phyloP scores from a whole-genome alignment of 2,329 filamentous ascomycete species.

The Stenocarpella maydis region DNA sequence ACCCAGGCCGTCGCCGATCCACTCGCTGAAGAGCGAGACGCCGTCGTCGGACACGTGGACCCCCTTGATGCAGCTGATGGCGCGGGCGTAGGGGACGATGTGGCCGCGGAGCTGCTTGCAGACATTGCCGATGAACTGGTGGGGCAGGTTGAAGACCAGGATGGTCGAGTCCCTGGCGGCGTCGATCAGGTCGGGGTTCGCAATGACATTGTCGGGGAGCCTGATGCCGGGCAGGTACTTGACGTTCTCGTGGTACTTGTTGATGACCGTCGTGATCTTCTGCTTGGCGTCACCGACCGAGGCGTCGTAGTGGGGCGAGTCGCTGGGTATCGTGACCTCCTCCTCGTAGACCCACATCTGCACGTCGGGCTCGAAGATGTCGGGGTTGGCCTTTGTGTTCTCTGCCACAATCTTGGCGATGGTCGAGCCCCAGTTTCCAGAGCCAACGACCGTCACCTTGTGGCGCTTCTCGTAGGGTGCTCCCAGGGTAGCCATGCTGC shows the following conservation, averaged over 20 bases:
- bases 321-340: constrained; percentile 76
- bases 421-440: constrained; percentile 97
- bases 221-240: constrained; percentile 94
- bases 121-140: constrained; percentile 92
- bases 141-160: constrained; percentile 94
- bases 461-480: constrained; percentile 74
- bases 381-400: constrained; percentile 79
- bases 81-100: constrained; percentile 89
- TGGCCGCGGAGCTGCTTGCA: constrained; percentile 87
- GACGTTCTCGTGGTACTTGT: constrained; percentile 91
- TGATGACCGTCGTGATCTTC: constrained; percentile 92
- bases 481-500: constrained; percentile 48
- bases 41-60: constrained; percentile 90
- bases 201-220: constrained; percentile 83
- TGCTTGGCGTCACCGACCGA: constrained; percentile 71
- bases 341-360: constrained; percentile 99
- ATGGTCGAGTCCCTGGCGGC: constrained; percentile 86
- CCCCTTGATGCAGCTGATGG: constrained; percentile 98
- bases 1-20: constrained; percentile 86
- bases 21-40: constrained; percentile 91
- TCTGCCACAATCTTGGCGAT: constrained; percentile 98
- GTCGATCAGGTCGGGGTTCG: constrained; percentile 81
- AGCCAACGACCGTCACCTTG: constrained; percentile 93
- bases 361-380: constrained; percentile 86
- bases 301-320: constrained; percentile 76